Evolutionary conservation across 2,329 filamentous ascomycete species (phyloP).

Genomic region (Fusarium verticillioides): DNA sequence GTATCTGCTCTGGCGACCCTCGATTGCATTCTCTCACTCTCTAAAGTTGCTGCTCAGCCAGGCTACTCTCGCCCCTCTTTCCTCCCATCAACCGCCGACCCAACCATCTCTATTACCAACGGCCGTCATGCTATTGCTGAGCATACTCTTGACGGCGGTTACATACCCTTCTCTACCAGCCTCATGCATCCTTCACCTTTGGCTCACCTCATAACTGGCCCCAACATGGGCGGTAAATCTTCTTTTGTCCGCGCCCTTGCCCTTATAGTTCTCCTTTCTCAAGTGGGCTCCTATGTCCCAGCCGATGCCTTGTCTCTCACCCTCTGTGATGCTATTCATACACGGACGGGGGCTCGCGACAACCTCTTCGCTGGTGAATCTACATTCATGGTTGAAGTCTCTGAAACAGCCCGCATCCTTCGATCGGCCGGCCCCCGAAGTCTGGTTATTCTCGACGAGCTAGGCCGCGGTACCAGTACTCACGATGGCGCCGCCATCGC

Average conservation of each 20-base stretch:
- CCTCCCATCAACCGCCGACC: slow-evolving; percentile 68
- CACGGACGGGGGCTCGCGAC: slow-evolving; percentile 94
- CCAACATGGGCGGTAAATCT: slow-evolving; percentile 99
- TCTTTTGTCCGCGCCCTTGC: slow-evolving; percentile 94
- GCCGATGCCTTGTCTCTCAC: slow-evolving; percentile 79
- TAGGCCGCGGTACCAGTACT: slow-evolving; percentile 92
- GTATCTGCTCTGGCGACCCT: slow-evolving; percentile 87
- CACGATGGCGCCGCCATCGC: slow-evolving; percentile 98
- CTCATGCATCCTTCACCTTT: slow-evolving; percentile 74
- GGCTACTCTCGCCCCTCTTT: slow-evolving; percentile 85
- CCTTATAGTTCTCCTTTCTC: slow-evolving; percentile 91
- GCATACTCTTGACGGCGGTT: slow-evolving; percentile 83
- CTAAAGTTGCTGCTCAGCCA: slow-evolving; percentile 84
- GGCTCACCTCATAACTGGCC: slow-evolving; percentile 90
- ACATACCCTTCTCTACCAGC: slow-evolving; percentile 89
- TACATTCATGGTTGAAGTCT: slow-evolving; percentile 98
- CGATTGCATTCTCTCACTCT: slow-evolving; percentile 89
- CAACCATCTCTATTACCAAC: slow-evolving; percentile 68
- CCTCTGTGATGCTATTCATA: slow-evolving; percentile 90
- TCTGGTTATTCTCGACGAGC: slow-evolving; percentile 92
- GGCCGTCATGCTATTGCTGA: slow-evolving; percentile 97
- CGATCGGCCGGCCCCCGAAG: slow-evolving; percentile 86
- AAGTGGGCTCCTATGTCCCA: slow-evolving; percentile 94
- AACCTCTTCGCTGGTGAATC: slow-evolving; percentile 95
- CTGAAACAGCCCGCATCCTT: slow-evolving; percentile 90